A percentile compares a stretch with the other conserved stretches of the same genome.
Conservation (phyloP, 2,329 filamentous ascomycete genomes). For the Penicillium olsonii region DNA sequence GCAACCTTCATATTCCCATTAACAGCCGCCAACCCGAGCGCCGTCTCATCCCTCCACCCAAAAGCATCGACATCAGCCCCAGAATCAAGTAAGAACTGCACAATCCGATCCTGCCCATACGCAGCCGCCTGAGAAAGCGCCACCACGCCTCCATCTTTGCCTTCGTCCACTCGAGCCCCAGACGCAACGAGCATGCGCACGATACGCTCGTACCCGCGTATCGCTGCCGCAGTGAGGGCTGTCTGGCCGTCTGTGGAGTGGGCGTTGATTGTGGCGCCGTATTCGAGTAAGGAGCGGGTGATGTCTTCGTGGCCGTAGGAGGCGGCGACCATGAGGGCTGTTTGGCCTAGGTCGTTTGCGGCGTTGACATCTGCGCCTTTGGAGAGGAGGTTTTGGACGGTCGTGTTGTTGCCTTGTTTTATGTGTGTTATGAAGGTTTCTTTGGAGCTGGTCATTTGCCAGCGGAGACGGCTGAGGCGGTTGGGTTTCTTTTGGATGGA, state of each 20-base stretch:
- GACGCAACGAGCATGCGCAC: slow-evolving; percentile 11
- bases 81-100: slow-evolving; percentile 11
- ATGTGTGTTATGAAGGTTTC: slow-evolving; percentile 14
- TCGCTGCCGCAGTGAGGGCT: slow-evolving; percentile 11
- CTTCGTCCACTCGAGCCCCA: slow-evolving; percentile 7
- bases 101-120: slow-evolving; percentile 13
- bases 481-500: background rate
- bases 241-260: slow-evolving; percentile 6
- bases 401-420: background rate
- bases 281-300: slow-evolving; percentile 13
- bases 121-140: slow-evolving; percentile 14
- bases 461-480: background rate
- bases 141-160: slow-evolving; percentile 2
- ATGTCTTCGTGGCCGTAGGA: slow-evolving; percentile 14
- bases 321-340: slow-evolving; percentile 18
- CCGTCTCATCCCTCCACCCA: slow-evolving; percentile 13
- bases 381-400: slow-evolving; percentile 11
- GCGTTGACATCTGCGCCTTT: slow-evolving; percentile 15
- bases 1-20: slow-evolving; percentile 15
- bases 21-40: slow-evolving; percentile 15
- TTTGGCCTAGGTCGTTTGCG: slow-evolving; percentile 10
- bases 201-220: slow-evolving; percentile 13
- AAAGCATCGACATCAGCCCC: slow-evolving; percentile 17
- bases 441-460: slow-evolving; percentile 8
- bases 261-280: slow-evolving; percentile 7